Evolutionary conservation across 2,329 filamentous ascomycete species (phyloP).

Genomic region (Truncatella angustata): DNA sequence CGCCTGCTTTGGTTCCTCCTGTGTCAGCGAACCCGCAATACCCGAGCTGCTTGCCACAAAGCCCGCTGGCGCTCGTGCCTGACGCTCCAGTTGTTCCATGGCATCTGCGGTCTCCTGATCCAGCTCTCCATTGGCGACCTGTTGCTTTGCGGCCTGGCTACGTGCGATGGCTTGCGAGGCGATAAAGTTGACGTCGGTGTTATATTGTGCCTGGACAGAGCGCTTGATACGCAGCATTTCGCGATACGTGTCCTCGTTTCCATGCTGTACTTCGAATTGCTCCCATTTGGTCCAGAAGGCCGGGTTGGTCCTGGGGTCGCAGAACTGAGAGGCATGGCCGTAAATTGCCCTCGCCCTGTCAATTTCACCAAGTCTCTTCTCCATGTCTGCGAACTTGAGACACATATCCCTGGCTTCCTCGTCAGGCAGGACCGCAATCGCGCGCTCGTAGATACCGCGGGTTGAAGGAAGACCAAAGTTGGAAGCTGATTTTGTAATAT

Average conservation of each 20-base stretch:
- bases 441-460: conserved; percentile 91
- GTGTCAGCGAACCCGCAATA: conserved; percentile 58
- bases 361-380: conserved; percentile 86
- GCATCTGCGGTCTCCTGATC: conserved; percentile 65
- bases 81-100: conserved; percentile 85
- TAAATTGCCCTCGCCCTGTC: conserved; percentile 95
- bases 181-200: conserved; percentile 98
- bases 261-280: conserved; percentile 93
- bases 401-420: conserved; percentile 96
- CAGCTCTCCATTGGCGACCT: conserved; percentile 34
- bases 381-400: conserved; percentile 97
- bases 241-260: conserved; percentile 98
- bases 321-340: conserved; percentile 94
- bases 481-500: conserved; percentile 97
- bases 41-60: conserved; percentile 87
- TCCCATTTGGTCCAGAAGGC: conserved; percentile 98
- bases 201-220: conserved; percentile 96
- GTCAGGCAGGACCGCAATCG: conserved; percentile 90
- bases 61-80: conserved; percentile 82
- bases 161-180: conserved; percentile 90
- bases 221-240: conserved; percentile 98
- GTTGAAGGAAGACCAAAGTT: conserved; percentile 97
- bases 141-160: conserved; percentile 57
- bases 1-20: conserved; percentile 41
- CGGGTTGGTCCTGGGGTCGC: conserved; percentile 86